Conservation (phyloP, 2,329 filamentous ascomycete species). For the Colletotrichum chlorophyti region DNA sequence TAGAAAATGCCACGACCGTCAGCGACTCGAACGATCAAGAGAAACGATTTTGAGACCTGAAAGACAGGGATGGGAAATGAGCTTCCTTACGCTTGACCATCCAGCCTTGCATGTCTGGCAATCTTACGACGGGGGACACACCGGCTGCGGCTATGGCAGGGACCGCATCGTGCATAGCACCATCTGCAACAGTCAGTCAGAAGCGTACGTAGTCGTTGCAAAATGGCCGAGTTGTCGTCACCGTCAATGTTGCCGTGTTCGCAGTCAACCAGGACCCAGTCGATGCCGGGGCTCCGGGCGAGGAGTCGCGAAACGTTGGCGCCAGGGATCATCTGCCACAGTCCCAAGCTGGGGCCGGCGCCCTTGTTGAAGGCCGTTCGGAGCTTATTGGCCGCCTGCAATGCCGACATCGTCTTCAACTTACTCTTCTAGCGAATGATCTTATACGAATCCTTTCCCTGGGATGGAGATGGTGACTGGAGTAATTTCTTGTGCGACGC, state of each 20-base stretch:
- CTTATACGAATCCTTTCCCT: too few relatives aligned
- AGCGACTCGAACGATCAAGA: too few relatives aligned
- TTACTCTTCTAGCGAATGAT: neutral
- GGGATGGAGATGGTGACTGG: too few relatives aligned
- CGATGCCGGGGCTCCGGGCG: conserved; percentile 65
- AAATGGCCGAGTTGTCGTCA: conserved; percentile 42
- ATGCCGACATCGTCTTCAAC: conserved; percentile 32
- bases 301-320: conserved; percentile 65
- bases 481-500: neutral
- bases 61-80: neutral
- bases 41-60: too few relatives aligned
- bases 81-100: conserved; percentile 60
- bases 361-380: conserved; percentile 56
- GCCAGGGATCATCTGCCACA: conserved; percentile 70
- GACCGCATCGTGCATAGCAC: conserved; percentile 60
- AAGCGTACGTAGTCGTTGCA: neutral
- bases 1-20: conserved; percentile 34
- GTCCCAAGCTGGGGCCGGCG: conserved; percentile 57
- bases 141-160: conserved; percentile 57
- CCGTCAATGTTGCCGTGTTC: conserved; percentile 61
- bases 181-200: conserved; percentile 39
- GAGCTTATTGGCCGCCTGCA: conserved; percentile 56
- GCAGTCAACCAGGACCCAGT: conserved; percentile 70
- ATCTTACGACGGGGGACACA: conserved; percentile 51
- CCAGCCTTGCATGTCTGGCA: conserved; percentile 63